Percentiles rank a stretch among this genome's conserved stretches.
Evolutionary conservation across 805 yeast species (phyloP).

Genomic region (Zygosaccharomyces siamensis): DNA sequence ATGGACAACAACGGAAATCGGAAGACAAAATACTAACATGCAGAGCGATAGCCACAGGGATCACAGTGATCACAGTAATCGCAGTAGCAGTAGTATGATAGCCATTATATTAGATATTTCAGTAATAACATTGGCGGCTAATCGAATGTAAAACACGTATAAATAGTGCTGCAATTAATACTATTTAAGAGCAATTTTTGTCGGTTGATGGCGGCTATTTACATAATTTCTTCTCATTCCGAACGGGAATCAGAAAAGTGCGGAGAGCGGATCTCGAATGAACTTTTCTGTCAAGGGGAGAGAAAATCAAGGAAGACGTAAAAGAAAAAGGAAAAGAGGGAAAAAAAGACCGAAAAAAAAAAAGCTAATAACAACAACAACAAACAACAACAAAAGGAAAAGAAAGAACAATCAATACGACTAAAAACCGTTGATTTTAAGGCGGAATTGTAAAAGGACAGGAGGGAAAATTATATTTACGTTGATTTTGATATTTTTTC

Average conservation of each 20-base stretch:
- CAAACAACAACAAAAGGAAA: not conserved
- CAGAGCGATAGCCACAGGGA: too few species aligned
- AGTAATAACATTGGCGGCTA: not conserved
- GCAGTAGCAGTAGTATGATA: too few species aligned
- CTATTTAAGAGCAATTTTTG: not conserved
- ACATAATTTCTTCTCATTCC: not conserved
- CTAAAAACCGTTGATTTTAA: not conserved
- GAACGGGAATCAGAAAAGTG: not conserved
- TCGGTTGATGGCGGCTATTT: not conserved
- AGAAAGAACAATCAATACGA: not conserved
- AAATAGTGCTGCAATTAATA: too few species aligned
- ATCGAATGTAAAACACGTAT: not conserved
- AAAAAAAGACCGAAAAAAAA: conserved; percentile 4
- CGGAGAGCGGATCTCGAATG: conserved; percentile 1
- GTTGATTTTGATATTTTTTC: not conserved
- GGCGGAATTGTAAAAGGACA: not conserved
- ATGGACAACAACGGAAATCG: not conserved
- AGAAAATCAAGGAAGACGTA: not conserved
- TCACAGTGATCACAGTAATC: not conserved
- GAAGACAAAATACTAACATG: not conserved
- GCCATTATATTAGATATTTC: too few species aligned
- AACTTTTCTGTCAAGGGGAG: not conserved
- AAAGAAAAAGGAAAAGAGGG: not conserved
- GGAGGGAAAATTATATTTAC: not conserved
- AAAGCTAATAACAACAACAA: conserved; percentile 6